Evolutionary conservation across 73 alveolate species (phyloP), one percentile per base, ranked within the genome.

Genomic region (Strombidium stylifer): DNA sequence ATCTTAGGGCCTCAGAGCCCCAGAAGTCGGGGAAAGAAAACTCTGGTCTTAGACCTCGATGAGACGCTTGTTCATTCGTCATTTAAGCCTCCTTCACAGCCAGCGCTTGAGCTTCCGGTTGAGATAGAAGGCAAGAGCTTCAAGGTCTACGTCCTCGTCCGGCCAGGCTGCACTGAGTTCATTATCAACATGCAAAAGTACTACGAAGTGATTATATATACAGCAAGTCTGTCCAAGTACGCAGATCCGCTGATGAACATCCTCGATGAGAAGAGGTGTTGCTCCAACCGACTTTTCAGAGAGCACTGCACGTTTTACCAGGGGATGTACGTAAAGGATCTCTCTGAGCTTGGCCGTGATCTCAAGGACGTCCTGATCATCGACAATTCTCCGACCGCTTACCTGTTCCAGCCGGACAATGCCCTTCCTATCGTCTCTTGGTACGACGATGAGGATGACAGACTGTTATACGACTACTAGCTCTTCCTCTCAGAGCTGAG

Each of bases 81-180:
- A 0, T 82, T 82, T 50, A 82, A 73, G 72, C 87, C 92, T 1
- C 82, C 80, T 16, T 87, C 72, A 41, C 32, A 49, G 27, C 71
- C 92, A 0, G 86, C 72, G 24, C 47, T 82, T 20, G 73, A 73
- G 12, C 59, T 60, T 14, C 74, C 74, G 70, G 73, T 87, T 14
- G 85, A 76, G 36, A 75, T 87, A 25, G 93, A 87, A 41, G 87
- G 90, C 39, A 76, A 69, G 45, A 30, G 57, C 35, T 86, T 77
- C 48, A 89, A 83, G 61, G 86, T 91, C 0, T 86, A 86, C 70
- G 98, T 91, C 0, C 62, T 74, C 20, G 85, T 77, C 62, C 68
- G 98, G 24, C 98, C 98, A 0, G 87, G 91, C 57, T 96, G 84
- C 0, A 89, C 79, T 84, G 92, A 84, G 70, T 91, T 91, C 70